phyloP scores from a whole-genome alignment of 2,329 filamentous ascomycete species.

The Paraphaeosphaeria sporulosa region DNA sequence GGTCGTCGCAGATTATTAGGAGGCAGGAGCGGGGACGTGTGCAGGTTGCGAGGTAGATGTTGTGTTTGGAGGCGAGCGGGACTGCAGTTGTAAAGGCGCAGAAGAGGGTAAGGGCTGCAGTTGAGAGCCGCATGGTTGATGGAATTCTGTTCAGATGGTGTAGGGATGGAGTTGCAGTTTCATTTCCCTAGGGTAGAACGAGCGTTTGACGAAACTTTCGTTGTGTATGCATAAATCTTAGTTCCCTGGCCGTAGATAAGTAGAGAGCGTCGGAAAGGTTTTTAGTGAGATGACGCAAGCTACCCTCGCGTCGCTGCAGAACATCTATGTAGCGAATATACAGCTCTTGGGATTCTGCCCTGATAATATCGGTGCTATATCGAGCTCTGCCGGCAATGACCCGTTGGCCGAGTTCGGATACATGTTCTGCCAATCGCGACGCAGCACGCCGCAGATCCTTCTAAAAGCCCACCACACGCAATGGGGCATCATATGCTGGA shows the following conservation, averaged over 20 bases:
- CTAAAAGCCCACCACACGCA: no score
- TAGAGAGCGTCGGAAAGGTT: background rate
- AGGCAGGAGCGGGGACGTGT: conserved; percentile 1
- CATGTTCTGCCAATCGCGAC: no score
- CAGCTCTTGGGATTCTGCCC: no score
- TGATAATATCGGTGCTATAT: no score
- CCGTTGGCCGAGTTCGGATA: no score
- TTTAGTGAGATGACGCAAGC: background rate
- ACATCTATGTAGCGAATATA: no score
- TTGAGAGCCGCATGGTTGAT: background rate
- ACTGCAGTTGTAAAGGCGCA: background rate
- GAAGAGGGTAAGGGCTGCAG: background rate
- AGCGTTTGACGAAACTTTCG: background rate
- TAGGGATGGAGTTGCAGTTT: background rate
- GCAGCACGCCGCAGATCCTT: no score
- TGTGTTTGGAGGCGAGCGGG: background rate
- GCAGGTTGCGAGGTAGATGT: conserved; percentile 21
- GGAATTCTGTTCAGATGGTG: background rate
- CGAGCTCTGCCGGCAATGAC: no score
- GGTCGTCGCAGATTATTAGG: background rate
- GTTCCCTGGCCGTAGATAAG: no score
- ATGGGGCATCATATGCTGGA: no score
- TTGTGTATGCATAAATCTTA: background rate
- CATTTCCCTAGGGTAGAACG: background rate
- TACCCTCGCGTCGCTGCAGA: background rate